These are phyloP conservation scores for Bertia moriformis DNA, from an alignment of 2,329 filamentous ascomycete genomes.

Conservation along the genomic window DNA sequence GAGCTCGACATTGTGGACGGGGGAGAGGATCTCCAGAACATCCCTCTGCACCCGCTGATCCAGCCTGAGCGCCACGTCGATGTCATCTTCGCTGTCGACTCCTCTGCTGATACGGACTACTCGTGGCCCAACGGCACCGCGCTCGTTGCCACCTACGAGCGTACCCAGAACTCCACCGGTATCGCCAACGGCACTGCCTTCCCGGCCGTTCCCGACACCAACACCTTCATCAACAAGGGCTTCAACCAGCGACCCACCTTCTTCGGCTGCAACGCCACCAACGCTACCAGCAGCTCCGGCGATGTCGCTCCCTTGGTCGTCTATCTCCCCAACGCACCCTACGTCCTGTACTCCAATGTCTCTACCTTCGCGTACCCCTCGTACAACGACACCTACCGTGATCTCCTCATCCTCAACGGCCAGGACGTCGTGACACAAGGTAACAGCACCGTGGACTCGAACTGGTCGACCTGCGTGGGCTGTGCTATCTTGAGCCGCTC, in stretches of 20 bases:
- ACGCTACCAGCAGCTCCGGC: constrained; percentile 35
- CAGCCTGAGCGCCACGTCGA: constrained; percentile 60
- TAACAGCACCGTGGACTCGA: constrained; percentile 58
- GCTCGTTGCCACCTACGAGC: constrained; percentile 59
- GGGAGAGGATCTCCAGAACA: constrained; percentile 64
- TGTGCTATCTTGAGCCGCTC: constrained; percentile 74
- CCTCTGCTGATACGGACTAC: constrained; percentile 54
- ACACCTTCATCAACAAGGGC: constrained; percentile 66
- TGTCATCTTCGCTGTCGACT: constrained; percentile 69
- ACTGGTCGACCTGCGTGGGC: constrained; percentile 74
- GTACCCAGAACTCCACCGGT: constrained; percentile 34
- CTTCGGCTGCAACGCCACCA: constrained; percentile 61
- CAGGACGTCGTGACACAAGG: constrained; percentile 71
- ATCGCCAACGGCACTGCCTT: constrained; percentile 58
- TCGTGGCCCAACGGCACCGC: constrained; percentile 68
- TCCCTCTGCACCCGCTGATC: constrained; percentile 65
- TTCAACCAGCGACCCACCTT: constrained; percentile 64
- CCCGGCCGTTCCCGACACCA: constrained; percentile 56
- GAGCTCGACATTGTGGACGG: constrained; percentile 64
- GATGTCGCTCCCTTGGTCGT: constrained; percentile 59
- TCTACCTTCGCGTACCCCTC: constrained; percentile 54
- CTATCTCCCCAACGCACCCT: constrained; percentile 78
- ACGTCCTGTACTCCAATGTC: constrained; percentile 61
- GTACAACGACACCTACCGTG: constrained; percentile 52
- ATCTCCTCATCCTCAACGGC: constrained; percentile 74